Evolutionary conservation across 768 basidiomycete species (phyloP), one percentile per base, ranked within the genome.

Genomic region (Brasilioporus rufonigricans): DNA sequence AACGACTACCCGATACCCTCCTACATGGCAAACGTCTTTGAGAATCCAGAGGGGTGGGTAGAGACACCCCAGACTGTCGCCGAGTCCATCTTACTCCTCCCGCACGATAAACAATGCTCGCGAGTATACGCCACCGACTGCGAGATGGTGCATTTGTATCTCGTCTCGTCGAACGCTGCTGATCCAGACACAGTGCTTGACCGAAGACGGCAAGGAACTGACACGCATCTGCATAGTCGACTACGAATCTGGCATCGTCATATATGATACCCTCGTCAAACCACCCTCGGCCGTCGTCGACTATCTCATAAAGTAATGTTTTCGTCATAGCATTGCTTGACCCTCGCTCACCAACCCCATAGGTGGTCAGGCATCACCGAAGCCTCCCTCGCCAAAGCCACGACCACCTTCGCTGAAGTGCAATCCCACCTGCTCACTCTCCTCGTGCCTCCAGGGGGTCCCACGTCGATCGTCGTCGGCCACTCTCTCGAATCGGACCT

Each of bases 321-420:
- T n/a, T n/a, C n/a, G n/a, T n/a, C n/a, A n/a, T n/a, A n/a, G n/a
- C n/a, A n/a, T n/a, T n/a, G n/a, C n/a, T n/a, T n/a, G n/a, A n/a
- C n/a, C n/a, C n/a, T n/a, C n/a, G n/a, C n/a, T n/a, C n/a, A n/a
- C n/a, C n/a, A n/a, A n/a, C n/a, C n/a, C n/a, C n/a, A n/a, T n/a
- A n/a, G n/a, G n/a, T n/a, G n/a, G n/a, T n/a, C n/a, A 21, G 96
- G 96, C 3, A 93, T 99, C 58, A 98, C 94, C 0, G 82, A 83
- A 12, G 84, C 84, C 53, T 77, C 81, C 1, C 80, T 98, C 2
- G 73, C 72, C 0, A 71, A 74, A 1, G 85, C 91, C 0, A 94
- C 85, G 0, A 93, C 91, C 0, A 91, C 91, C 0, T 81, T 94
- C 16, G 70, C 83, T 0, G 76, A 93, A 61, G 88, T 96, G 8